Conservation (phyloP, 2,329 filamentous ascomycete species). For the Pestalotiopsis sp. region DNA sequence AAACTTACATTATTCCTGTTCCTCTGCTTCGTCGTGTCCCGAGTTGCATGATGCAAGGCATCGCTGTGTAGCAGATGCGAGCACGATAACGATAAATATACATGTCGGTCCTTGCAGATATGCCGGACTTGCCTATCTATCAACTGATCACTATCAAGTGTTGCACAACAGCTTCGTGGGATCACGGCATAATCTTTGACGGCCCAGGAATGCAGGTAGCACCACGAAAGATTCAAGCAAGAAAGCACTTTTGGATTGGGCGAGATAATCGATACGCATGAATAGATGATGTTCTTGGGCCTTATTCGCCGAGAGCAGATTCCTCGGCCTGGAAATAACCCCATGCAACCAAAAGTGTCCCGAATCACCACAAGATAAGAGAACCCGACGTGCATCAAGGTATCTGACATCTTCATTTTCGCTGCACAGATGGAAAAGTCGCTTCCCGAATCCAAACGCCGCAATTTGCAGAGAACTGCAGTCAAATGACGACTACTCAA, state of each 20-base stretch:
- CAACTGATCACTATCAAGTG: background rate
- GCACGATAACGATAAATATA: no score
- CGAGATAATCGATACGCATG: no score
- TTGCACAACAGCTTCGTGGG: background rate
- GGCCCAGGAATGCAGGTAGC: background rate
- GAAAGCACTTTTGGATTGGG: no score
- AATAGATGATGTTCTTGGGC: no score
- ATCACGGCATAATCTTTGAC: background rate
- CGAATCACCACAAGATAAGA: background rate
- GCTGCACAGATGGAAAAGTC: no score
- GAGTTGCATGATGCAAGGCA: background rate
- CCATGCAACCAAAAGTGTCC: no score
- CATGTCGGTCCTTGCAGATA: no score
- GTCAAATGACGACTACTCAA: background rate
- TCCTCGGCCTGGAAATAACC: no score
- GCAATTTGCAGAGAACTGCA: no score
- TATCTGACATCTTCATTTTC: background rate
- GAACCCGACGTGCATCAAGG: background rate
- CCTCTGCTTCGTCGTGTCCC: background rate
- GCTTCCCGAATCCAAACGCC: no score
- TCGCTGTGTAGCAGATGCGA: background rate
- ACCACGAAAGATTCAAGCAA: no score
- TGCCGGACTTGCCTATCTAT: background rate
- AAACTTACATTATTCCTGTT: background rate
- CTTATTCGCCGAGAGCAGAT: no score